A percentile compares a stretch with the other conserved stretches of the same genome.
Evolutionary conservation across 2,329 filamentous ascomycete species (phyloP).

Genomic region (Alternaria ventricosa): DNA sequence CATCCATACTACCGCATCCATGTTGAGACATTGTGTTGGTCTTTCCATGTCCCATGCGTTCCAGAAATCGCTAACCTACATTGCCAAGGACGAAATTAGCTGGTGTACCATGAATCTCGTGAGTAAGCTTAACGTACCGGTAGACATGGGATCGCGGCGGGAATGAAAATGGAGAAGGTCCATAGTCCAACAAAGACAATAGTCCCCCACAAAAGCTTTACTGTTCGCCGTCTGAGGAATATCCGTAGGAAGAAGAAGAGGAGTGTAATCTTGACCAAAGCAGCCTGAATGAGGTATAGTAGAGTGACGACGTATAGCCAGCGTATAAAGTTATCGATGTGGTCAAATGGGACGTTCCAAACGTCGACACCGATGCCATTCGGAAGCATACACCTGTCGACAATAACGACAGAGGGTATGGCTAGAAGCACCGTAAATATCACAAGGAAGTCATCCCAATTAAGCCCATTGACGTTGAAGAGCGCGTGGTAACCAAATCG

Average conservation of each 20-base stretch:
- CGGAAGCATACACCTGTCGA: constrained; percentile 13
- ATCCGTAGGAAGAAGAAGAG: constrained; percentile 35
- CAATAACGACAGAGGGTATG: constrained; percentile 6
- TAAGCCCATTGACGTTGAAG: constrained; percentile 20
- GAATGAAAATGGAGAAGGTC: constrained; percentile 21
- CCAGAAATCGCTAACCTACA: constrained; percentile 29
- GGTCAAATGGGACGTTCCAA: constrained; percentile 53
- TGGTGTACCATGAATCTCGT: no score
- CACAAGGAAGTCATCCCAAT: neutral
- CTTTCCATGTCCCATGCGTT: constrained; percentile 29
- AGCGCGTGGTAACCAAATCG: constrained; percentile 43
- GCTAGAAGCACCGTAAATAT: constrained; percentile 47
- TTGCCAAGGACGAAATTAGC: neutral
- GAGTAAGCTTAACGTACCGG: constrained; percentile 27
- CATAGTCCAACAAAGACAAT: constrained; percentile 25
- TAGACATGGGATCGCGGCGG: constrained; percentile 36
- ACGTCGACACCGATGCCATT: constrained; percentile 57
- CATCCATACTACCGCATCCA: constrained; percentile 40
- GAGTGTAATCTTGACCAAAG: constrained; percentile 32
- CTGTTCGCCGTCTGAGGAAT: constrained; percentile 24
- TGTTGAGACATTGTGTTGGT: constrained; percentile 33
- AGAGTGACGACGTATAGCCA: constrained; percentile 36
- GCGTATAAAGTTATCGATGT: constrained; percentile 51
- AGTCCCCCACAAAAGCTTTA: constrained; percentile 16
- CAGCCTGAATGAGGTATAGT: constrained; percentile 35